A percentile compares a stretch with the other conserved stretches of the same genome.
Evolutionary conservation across 2,329 filamentous ascomycete species (phyloP).

Genomic region (Cladophialophora bantiana): DNA sequence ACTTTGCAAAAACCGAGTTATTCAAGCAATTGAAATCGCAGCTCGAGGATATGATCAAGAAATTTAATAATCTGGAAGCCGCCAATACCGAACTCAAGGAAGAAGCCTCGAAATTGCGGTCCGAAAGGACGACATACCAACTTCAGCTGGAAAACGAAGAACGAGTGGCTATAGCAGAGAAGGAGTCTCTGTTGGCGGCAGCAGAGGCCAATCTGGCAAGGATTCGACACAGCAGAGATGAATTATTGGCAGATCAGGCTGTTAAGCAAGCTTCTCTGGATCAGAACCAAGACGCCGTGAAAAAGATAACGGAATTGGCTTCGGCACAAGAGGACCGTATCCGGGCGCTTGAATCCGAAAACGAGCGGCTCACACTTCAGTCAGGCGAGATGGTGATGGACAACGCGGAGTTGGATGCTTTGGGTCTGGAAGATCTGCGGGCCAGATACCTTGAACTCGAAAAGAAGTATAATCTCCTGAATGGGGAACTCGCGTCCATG

Average conservation of each 20-base stretch:
- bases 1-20: conserved; percentile 88
- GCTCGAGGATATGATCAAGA: conserved; percentile 90
- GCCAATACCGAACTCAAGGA: conserved; percentile 84
- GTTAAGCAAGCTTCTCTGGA: conserved; percentile 82
- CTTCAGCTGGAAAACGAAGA: conserved; percentile 82
- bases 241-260: conserved; percentile 79
- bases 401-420: conserved; percentile 38
- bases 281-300: conserved; percentile 71
- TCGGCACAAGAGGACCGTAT: conserved; percentile 83
- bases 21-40: conserved; percentile 92
- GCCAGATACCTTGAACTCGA: conserved; percentile 76
- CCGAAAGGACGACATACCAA: conserved; percentile 83
- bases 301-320: conserved; percentile 80
- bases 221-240: conserved; percentile 83
- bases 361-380: conserved; percentile 69
- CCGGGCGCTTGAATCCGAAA: conserved; percentile 78
- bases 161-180: conserved; percentile 73
- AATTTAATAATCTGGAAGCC: conserved; percentile 89
- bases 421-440: conserved; percentile 75
- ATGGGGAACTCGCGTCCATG: conserved; percentile 85
- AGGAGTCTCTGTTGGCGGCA: conserved; percentile 80
- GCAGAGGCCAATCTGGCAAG: conserved; percentile 85
- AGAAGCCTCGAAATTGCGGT: conserved; percentile 82
- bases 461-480: conserved; percentile 81
- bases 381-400: conserved; percentile 34